Conservation (phyloP, 495 filamentous ascomycete species). For the Aspergillus ostianus region DNA sequence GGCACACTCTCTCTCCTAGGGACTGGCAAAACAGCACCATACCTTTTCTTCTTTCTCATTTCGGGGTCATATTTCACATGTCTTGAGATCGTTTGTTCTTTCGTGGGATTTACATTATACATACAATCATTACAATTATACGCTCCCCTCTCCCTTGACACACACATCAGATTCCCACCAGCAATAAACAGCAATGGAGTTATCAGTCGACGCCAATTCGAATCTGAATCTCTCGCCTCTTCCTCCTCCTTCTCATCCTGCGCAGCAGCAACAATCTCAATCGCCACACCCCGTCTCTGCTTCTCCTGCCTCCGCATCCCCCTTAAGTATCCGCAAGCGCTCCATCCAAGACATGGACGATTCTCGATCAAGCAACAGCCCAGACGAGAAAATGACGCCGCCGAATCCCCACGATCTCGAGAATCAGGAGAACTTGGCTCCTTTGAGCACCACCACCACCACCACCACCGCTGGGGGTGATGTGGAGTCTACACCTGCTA, state of each 20-base stretch:
- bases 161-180: neutral
- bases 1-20: neutral
- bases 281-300: constrained; percentile 18
- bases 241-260: neutral
- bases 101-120: too few species aligned
- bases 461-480: neutral
- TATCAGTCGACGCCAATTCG: constrained; percentile 18
- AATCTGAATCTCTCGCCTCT: constrained; percentile 13
- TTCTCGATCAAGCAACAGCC: constrained; percentile 33
- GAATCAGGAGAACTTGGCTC: constrained; percentile 30
- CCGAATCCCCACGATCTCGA: constrained; percentile 7
- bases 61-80: neutral
- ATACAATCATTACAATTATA: neutral
- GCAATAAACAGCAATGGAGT: constrained; percentile 23
- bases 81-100: neutral
- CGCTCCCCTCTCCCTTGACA: neutral
- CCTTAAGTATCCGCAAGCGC: constrained; percentile 23
- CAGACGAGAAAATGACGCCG: constrained; percentile 9
- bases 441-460: too few species aligned
- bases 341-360: constrained; percentile 34
- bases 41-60: neutral
- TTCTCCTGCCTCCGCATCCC: neutral
- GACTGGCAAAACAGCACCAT: too few species aligned
- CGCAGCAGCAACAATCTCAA: constrained; percentile 1
- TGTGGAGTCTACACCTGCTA: constrained; percentile 3